Percentiles rank a stretch among this genome's conserved stretches.
Conservation (phyloP, 768 basidiomycete species). For the Lactarius hengduanensis region DNA sequence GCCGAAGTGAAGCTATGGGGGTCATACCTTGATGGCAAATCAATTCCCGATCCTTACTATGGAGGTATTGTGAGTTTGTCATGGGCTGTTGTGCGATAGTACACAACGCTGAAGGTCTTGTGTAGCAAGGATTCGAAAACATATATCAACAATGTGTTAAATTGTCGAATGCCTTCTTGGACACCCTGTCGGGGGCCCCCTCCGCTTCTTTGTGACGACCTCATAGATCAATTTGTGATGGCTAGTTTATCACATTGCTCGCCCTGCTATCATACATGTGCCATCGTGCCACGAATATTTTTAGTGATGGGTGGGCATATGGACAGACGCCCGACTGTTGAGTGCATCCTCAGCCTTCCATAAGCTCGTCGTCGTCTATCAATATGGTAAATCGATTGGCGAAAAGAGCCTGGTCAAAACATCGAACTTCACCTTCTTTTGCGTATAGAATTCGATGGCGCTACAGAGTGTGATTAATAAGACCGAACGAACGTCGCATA, state of each 20-base stretch:
- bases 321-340: slow-evolving; percentile 73
- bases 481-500: slow-evolving; percentile 15
- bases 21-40: slow-evolving; percentile 64
- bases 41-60: slow-evolving; percentile 87
- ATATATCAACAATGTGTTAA: slow-evolving; percentile 74
- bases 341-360: slow-evolving; percentile 89
- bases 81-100: slow-evolving; percentile 2
- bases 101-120: slow-evolving; percentile 30
- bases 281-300: neutral
- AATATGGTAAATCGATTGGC: slow-evolving; percentile 7
- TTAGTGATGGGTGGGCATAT: slow-evolving; percentile 82
- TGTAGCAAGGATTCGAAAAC: slow-evolving; percentile 67
- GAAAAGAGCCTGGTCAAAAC: neutral
- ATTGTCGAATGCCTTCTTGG: slow-evolving; percentile 78
- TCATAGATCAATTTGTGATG: neutral
- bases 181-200: slow-evolving; percentile 47
- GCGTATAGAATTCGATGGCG: slow-evolving; percentile 94
- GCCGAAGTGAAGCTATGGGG: slow-evolving; percentile 79
- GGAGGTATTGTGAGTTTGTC: slow-evolving; percentile 53
- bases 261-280: neutral
- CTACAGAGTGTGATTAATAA: slow-evolving; percentile 37
- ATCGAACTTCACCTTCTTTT: slow-evolving; percentile 67
- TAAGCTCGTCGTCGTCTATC: slow-evolving; percentile 84
- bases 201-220: slow-evolving; percentile 11
- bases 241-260: neutral